These are phyloP conservation scores for Pleoardoris graminearum DNA, from an alignment of 2,329 filamentous ascomycete genomes.

Conservation along the genomic window DNA sequence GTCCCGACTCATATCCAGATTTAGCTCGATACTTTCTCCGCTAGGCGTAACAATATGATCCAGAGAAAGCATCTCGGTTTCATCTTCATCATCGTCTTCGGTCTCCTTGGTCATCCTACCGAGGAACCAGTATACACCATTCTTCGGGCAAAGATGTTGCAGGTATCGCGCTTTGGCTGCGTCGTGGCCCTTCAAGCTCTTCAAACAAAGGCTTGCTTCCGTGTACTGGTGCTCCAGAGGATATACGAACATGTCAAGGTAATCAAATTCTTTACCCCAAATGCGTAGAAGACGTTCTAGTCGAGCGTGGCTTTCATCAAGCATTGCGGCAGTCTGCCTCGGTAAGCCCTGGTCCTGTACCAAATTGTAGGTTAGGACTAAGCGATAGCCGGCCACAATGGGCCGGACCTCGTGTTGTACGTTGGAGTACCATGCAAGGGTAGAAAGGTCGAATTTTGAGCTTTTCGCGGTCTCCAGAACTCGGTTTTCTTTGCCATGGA, in stretches of 20 bases:
- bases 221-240: conserved; percentile 35
- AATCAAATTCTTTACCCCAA: conserved; percentile 9
- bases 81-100: conserved; percentile 10
- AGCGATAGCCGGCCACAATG: conserved; percentile 53
- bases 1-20: conserved; percentile 13
- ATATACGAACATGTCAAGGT: conserved; percentile 20
- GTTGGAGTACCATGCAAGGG: conserved; percentile 55
- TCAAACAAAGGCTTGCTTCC: conserved; percentile 20
- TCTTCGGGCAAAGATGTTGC: conserved; percentile 18
- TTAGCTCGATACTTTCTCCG: conserved; percentile 12
- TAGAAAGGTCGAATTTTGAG: conserved; percentile 27
- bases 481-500: conserved; percentile 39
- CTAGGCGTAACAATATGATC: conserved; percentile 16
- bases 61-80: conserved; percentile 10
- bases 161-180: conserved; percentile 19
- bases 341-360: conserved; percentile 30
- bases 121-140: conserved; percentile 23
- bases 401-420: conserved; percentile 54
- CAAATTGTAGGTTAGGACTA: conserved; percentile 60
- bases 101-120: conserved; percentile 15
- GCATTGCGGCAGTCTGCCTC: conserved; percentile 14
- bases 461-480: conserved; percentile 11
- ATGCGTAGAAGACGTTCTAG: conserved; percentile 8
- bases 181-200: conserved; percentile 29
- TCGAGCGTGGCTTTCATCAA: conserved; percentile 10